Evolutionary conservation across 495 filamentous ascomycete species (phyloP).

Genomic region (Tuber magnatum): DNA sequence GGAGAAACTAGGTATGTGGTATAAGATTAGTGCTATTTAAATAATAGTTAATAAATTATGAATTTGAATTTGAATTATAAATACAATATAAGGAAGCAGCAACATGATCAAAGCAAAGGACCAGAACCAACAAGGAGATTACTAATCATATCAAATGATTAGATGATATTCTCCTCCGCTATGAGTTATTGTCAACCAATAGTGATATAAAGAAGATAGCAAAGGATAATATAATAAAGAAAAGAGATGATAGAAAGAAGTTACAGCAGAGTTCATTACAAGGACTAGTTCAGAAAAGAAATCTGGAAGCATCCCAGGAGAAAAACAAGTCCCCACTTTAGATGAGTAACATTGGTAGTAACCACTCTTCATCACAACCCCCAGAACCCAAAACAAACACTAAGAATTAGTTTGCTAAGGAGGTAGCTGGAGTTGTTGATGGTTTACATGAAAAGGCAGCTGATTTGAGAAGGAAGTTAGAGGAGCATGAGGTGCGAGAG

Average conservation of each 20-base stretch:
- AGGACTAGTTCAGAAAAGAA: not conserved
- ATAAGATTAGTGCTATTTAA: not conserved
- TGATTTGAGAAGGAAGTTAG: not conserved
- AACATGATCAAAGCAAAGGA: not conserved
- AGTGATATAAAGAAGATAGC: not conserved
- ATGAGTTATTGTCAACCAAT: not conserved
- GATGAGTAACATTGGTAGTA: too few relatives aligned
- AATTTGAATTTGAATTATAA: not conserved
- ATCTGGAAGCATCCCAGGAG: not conserved
- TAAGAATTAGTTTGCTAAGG: slow-evolving; percentile 8
- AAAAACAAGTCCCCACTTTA: too few relatives aligned
- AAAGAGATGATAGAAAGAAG: not conserved
- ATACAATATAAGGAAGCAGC: not conserved
- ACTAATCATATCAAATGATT: not conserved
- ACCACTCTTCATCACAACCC: too few relatives aligned
- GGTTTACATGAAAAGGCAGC: not conserved
- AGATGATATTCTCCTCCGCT: not conserved
- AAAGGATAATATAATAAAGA: not conserved
- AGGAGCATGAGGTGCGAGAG: not conserved
- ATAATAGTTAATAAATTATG: not conserved
- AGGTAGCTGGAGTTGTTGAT: not conserved
- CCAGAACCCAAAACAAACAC: too few relatives aligned
- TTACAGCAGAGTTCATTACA: not conserved
- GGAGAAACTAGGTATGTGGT: not conserved
- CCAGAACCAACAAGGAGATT: not conserved